phyloP scores from a whole-genome alignment of 352 stramenopile species.

The Blastocystis sp. region DNA sequence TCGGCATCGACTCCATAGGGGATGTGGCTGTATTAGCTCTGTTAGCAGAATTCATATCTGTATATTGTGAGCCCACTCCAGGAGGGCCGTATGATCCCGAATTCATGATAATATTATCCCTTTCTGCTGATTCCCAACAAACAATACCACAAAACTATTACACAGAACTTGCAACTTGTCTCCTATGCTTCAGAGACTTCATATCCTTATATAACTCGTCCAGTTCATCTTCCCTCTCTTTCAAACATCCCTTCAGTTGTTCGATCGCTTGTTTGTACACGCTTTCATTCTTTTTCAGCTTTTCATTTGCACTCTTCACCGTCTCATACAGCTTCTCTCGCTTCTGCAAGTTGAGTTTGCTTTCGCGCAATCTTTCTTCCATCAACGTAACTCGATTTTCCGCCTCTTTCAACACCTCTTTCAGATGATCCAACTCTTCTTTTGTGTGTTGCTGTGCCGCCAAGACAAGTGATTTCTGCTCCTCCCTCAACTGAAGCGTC shows the following conservation, averaged over 20 bases:
- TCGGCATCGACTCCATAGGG: neutral
- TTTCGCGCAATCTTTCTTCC: neutral
- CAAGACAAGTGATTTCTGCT: neutral
- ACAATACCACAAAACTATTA: conserved; percentile 20
- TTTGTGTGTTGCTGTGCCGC: neutral
- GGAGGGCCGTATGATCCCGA: neutral
- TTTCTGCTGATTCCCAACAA: neutral
- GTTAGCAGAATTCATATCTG: neutral
- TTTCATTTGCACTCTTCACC: neutral
- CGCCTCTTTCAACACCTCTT: neutral
- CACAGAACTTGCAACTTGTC: neutral
- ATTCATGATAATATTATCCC: neutral
- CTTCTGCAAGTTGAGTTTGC: neutral
- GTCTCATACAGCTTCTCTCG: neutral
- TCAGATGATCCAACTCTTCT: neutral
- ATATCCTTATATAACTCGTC: conserved; percentile 48
- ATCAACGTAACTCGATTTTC: neutral
- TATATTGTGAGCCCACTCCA: neutral
- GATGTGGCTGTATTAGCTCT: neutral
- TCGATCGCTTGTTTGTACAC: conserved; percentile 31
- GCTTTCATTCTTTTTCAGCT: conserved; percentile 18
- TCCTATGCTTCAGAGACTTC: neutral
- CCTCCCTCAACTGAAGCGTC: neutral
- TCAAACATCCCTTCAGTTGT: neutral
- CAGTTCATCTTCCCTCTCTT: conserved; percentile 4